Base-by-base conservation (phyloP, 768 basidiomycete species). In the Russula lepida region DNA sequence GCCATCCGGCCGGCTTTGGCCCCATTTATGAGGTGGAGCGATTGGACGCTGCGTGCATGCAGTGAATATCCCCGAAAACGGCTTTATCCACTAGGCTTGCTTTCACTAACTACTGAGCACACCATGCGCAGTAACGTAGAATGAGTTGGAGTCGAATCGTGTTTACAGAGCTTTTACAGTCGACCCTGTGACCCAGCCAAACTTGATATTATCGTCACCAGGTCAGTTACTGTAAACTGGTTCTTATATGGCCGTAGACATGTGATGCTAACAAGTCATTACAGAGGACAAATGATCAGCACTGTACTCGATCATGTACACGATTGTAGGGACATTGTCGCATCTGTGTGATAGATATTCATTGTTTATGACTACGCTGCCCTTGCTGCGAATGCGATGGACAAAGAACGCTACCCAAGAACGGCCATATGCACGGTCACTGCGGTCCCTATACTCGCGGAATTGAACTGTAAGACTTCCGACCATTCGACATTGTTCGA, bases 1-100 rank as follows among this genome's bases (percentile, higher is more conserved):
- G 86, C 89, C 3, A 81, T 80, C 32, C 84, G 85, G 81, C 83
- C 85, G 83, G 82, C 5, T 87, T 90, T 68, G 88, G 88, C 6
- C 88, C 88, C 74, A 88, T 90, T 62, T 88, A 17, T 86, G 85
- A 78, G 79, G 61, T 83, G 79, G 79, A 78, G 53, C 77, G 80
- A n/a, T 81, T 84, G 55, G 69, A 68, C 33, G 79, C 72, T 35
- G 15, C 64, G 88, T 79, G 88, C 77, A 83, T 19, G 81, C 77
- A 23, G 86, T 86, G 0, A 76, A 81, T 55, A 82, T 91, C 61
- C 89, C 89, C 41, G 60, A 57, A 44, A 46, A 51, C 19, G 30
- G n/a, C 17, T 33, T 30, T 23, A 44, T 47, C 27, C 25, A 53
- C 25, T 12, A 8, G 7, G 7, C 25, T 5, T 1, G 19, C 21